These are phyloP conservation scores for Tremella fuciformis DNA, from an alignment of 768 basidiomycete genomes.

Conservation along the genomic window DNA sequence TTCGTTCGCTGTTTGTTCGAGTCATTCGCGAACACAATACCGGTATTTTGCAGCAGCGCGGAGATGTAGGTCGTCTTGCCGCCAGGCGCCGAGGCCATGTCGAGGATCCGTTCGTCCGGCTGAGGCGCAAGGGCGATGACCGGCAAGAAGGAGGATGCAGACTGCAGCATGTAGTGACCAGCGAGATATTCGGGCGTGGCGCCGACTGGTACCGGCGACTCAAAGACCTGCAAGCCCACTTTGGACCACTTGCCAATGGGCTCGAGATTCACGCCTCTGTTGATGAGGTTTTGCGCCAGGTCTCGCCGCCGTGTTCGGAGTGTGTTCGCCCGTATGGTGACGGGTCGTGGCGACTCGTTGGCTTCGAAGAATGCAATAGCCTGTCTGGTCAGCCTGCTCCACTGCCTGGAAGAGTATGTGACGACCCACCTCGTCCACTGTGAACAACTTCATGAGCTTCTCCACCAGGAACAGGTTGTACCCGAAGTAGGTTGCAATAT, in stretches of 20 bases:
- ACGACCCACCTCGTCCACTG: constrained; percentile 74
- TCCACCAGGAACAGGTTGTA: constrained; percentile 94
- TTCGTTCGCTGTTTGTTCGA: constrained; percentile 91
- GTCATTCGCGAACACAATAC: constrained; percentile 96
- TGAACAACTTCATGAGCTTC: constrained; percentile 90
- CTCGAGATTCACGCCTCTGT: constrained; percentile 93
- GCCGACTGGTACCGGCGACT: constrained; percentile 91
- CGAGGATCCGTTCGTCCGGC: constrained; percentile 87
- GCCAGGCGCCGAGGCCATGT: constrained; percentile 98
- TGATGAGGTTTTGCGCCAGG: constrained; percentile 87
- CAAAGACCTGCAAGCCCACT: constrained; percentile 97
- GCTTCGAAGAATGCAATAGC: constrained; percentile 98
- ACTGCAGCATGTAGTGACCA: constrained; percentile 99
- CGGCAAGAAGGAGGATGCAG: constrained; percentile 97
- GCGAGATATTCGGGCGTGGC: constrained; percentile 98
- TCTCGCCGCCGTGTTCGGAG: constrained; percentile 89
- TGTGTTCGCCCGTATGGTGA: constrained; percentile 97
- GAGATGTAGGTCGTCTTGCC: constrained; percentile 98
- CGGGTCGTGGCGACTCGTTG: constrained; percentile 90
- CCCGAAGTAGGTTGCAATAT: constrained; percentile 93
- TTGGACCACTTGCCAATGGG: constrained; percentile 99
- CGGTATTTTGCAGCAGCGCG: constrained; percentile 94
- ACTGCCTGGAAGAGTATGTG: neutral
- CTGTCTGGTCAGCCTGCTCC: constrained; percentile 53
- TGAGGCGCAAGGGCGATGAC: constrained; percentile 93